Percentiles rank a stretch among this genome's conserved stretches.
Evolutionary conservation across 768 basidiomycete species (phyloP).

Genomic region (Omphalotus guepiniiformis): DNA sequence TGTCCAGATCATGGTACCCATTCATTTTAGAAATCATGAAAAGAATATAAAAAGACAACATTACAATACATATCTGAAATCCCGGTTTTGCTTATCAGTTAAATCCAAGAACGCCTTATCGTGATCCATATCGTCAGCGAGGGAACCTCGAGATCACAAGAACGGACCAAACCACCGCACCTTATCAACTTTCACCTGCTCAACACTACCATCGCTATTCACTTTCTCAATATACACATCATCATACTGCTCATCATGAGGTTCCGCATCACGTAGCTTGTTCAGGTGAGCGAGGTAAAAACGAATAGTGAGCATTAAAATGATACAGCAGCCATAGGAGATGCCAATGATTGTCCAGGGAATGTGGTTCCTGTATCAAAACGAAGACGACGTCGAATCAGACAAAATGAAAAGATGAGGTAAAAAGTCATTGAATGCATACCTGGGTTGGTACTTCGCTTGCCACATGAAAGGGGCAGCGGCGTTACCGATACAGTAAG

Average conservation of each 20-base stretch:
- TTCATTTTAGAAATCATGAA: not conserved
- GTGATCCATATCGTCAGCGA: conserved; percentile 3
- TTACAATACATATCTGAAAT: conserved; percentile 69
- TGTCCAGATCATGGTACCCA: not conserved
- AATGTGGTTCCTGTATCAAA: conserved; percentile 51
- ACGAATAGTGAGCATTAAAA: conserved; percentile 45
- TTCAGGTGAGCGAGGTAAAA: conserved; percentile 53
- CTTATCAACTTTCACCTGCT: conserved; percentile 62
- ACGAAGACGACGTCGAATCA: not conserved
- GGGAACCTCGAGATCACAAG: not conserved
- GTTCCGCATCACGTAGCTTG: conserved; percentile 55
- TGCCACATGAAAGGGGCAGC: conserved; percentile 73
- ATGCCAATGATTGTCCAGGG: conserved; percentile 76
- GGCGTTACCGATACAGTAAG: conserved; percentile 63
- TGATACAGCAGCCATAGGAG: conserved; percentile 52
- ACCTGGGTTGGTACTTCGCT: conserved; percentile 62
- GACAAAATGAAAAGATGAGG: no score
- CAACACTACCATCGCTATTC: conserved; percentile 45
- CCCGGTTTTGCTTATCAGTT: conserved; percentile 68
- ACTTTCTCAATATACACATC: conserved; percentile 55
- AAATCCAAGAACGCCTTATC: conserved; percentile 72
- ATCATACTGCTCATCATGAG: conserved; percentile 48
- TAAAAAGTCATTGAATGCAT: no score
- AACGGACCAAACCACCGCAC: conserved; percentile 30
- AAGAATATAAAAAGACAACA: not conserved